phyloP scores from a whole-genome alignment of 2,329 filamentous ascomycete species.

The Ophiostoma perfectum region DNA sequence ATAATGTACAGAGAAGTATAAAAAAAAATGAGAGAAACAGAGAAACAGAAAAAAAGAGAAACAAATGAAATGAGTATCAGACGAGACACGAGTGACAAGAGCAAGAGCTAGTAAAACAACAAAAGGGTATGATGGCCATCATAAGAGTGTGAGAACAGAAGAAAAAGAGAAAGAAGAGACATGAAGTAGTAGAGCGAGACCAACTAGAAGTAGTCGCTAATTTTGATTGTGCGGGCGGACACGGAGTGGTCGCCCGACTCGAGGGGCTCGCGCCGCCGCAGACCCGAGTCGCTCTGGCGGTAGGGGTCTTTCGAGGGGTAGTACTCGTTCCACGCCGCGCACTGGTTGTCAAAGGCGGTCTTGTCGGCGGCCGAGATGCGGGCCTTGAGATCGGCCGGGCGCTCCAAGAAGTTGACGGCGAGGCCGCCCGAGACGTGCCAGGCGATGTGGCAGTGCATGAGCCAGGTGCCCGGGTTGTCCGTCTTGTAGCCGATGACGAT shows the following conservation, averaged over 20 bases:
- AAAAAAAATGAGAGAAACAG: not conserved
- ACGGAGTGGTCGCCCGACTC: not conserved
- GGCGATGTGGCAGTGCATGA: conserved; percentile 44
- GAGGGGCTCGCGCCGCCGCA: conserved; percentile 3
- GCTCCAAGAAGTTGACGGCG: conserved; percentile 45
- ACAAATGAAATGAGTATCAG: not conserved
- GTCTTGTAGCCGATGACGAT: conserved; percentile 42
- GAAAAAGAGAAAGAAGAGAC: not conserved
- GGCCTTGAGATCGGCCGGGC: conserved; percentile 21
- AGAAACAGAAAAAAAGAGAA: not conserved
- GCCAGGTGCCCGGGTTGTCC: conserved; percentile 46
- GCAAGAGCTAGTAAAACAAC: not conserved
- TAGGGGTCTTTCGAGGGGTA: conserved; percentile 21
- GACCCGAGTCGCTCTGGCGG: conserved; percentile 25
- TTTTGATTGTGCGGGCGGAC: not conserved
- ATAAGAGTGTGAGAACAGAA: not conserved
- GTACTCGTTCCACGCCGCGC: conserved; percentile 25
- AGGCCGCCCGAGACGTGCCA: conserved; percentile 46
- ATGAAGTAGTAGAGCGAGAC: not conserved
- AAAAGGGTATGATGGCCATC: conserved; percentile 8
- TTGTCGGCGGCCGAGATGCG: conserved; percentile 19
- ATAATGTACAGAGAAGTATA: conserved; percentile 8
- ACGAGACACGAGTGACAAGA: not conserved
- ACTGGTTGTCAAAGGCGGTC: conserved; percentile 21
- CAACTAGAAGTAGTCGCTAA: not conserved